Base-by-base conservation (phyloP, 2,329 filamentous ascomycete species). In the Fusarium decemcellulare region DNA sequence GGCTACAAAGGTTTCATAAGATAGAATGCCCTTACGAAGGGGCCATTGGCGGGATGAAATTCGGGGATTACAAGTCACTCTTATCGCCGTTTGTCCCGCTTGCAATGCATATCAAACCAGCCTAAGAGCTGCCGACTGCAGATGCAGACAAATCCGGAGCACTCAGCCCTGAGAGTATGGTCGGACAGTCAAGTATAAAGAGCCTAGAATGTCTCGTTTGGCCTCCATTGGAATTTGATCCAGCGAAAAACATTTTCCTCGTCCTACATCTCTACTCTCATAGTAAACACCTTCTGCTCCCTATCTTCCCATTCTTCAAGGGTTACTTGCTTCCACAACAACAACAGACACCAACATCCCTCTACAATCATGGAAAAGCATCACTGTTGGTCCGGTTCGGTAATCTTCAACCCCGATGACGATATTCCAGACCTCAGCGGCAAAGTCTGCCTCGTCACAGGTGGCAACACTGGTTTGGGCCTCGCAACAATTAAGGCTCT, bases 391-490 rank as follows among this genome's bases (percentile, higher is more conserved):
- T 46, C 27, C 7, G 43, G 43, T 23, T 46, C 43, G 15, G 12
- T 18, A 27, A 10, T 18, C 18, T 62, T 62, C 15, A 27, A 57
- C 39, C 59, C 59, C 9, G 42, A 56, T n/a, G 42, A 30, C 7
- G 52, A 62, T 8, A 57, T 63, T n/a, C 60, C 60, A 9, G 32
- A 59, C 46, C 54, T 59, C 7, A 27, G 27, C 14, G 47, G 40
- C 14, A 53, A 27, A 14, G 53, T 63, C 12, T 59, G 60, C 18
- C 39, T 59, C 32, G 47, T 63, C 11, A 63, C 60, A 12, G 60
- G 60, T 6, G 54, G 37, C 10, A 62, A 62, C 46, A 44, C 59
- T 9, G 59, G 59, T 11, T 36, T 62, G 8, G 59, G 52, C 11
- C 29, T 50, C 12, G 59, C 59, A 11, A 58, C 53, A 8, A 15